Evolutionary conservation across 805 yeast genomes (phyloP).

Genomic region (Cyberlindnera nakhonratchasimensis): DNA sequence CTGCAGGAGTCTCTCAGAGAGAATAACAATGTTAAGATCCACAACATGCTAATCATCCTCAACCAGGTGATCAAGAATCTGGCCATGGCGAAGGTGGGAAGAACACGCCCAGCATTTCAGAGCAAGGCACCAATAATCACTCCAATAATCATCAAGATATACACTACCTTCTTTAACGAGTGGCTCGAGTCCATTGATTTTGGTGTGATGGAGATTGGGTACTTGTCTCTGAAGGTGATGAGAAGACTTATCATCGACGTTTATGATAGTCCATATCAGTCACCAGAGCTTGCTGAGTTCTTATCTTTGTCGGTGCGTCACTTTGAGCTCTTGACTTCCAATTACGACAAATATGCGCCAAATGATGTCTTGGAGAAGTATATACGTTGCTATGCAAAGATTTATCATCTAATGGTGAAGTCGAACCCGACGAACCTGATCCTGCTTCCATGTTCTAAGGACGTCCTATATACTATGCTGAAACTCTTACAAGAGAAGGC

Average conservation of each 20-base stretch:
- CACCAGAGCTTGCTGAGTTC: conserved; percentile 55
- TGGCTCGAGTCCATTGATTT: conserved; percentile 54
- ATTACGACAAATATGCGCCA: conserved; percentile 46
- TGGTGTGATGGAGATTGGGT: conserved; percentile 68
- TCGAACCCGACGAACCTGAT: conserved; percentile 68
- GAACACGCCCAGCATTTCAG: conserved; percentile 75
- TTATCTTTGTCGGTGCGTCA: conserved; percentile 54
- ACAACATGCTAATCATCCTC: conserved; percentile 61
- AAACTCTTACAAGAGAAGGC: conserved; percentile 64
- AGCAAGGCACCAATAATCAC: conserved; percentile 61
- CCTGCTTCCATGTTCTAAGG: conserved; percentile 58
- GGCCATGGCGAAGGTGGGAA: conserved; percentile 76
- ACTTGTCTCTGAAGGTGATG: conserved; percentile 68
- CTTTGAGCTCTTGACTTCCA: conserved; percentile 50
- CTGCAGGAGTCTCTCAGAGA: conserved; percentile 43
- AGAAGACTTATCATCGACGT: conserved; percentile 77
- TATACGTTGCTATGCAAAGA: conserved; percentile 70
- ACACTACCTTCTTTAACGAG: conserved; percentile 52
- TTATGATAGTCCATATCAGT: conserved; percentile 63
- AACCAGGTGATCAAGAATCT: conserved; percentile 77
- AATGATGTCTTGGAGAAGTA: conserved; percentile 57
- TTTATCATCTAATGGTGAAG: conserved; percentile 57
- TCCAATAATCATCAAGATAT: conserved; percentile 56
- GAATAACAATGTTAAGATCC: conserved; percentile 49
- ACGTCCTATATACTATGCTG: conserved; percentile 59